Conservation (phyloP, 2,329 filamentous ascomycete species). For the Knufia petricola region DNA sequence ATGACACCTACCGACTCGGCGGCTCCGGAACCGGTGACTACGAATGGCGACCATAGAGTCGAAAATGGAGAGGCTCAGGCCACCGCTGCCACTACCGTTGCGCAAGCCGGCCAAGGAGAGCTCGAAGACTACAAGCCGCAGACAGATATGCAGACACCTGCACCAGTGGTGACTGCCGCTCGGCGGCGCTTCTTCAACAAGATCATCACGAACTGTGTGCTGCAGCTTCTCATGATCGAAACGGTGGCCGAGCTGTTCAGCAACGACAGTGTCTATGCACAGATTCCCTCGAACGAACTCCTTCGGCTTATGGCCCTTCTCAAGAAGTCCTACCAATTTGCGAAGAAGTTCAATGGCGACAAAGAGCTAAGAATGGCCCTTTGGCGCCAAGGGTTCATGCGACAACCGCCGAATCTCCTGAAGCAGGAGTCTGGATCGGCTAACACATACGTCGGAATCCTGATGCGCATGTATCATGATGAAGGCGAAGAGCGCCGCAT, state of each 20-base stretch:
- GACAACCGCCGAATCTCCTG: conserved; percentile 91
- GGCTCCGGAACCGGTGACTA: conserved; percentile 26
- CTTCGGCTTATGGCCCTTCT: conserved; percentile 86
- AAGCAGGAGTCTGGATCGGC: conserved; percentile 94
- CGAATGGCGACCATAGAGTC: conserved; percentile 16
- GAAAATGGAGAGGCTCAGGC: conserved; percentile 23
- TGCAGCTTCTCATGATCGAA: conserved; percentile 98
- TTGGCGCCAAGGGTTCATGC: conserved; percentile 99
- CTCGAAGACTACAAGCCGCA: conserved; percentile 84
- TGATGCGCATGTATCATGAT: conserved; percentile 96
- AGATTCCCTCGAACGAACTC: conserved; percentile 84
- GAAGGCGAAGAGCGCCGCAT: conserved; percentile 70
- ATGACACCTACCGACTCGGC: conserved; percentile 22
- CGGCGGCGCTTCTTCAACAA: conserved; percentile 95
- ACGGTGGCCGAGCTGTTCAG: conserved; percentile 98
- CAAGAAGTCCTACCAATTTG: conserved; percentile 94
- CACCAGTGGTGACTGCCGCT: conserved; percentile 83
- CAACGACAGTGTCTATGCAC: conserved; percentile 85
- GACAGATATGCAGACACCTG: conserved; percentile 69
- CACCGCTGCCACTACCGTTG: conserved; percentile 24
- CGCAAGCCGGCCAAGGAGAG: conserved; percentile 22
- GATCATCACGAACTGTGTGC: conserved; percentile 95
- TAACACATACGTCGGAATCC: conserved; percentile 87
- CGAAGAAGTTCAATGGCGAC: conserved; percentile 94
- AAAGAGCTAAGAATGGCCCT: conserved; percentile 89